phyloP scores from a whole-genome alignment of 2,329 filamentous ascomycete genomes.

The Fusarium redolens region DNA sequence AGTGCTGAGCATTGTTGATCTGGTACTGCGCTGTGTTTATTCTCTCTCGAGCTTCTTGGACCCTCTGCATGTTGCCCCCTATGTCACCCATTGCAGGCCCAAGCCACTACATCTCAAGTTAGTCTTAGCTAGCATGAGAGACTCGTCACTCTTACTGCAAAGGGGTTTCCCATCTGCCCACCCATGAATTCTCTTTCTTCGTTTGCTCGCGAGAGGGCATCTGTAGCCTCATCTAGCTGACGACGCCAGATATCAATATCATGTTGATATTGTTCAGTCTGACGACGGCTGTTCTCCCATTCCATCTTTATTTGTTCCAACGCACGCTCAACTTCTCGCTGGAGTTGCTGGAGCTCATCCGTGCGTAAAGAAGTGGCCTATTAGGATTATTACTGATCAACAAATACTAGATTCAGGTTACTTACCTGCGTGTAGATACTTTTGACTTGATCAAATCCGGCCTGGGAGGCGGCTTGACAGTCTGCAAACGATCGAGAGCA shows the following conservation, averaged over 20 bases:
- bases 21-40: background rate
- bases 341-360: background rate
- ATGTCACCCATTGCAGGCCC: background rate
- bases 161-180: too few relatives aligned
- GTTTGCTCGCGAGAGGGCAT: background rate
- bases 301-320: background rate
- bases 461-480: background rate
- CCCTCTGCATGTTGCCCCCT: too few relatives aligned
- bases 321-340: background rate
- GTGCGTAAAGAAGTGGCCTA: background rate
- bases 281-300: background rate
- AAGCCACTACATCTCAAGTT: too few relatives aligned
- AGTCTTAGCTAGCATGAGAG: background rate
- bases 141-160: background rate
- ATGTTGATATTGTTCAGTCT: background rate
- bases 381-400: too few relatives aligned
- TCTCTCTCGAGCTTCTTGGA: background rate
- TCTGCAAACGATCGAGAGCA: background rate
- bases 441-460: background rate
- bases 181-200: too few relatives aligned
- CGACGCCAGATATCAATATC: background rate
- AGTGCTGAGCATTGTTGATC: background rate
- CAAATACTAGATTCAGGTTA: rapidly evolving
- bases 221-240: background rate
- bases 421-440: background rate